phyloP scores from a whole-genome alignment of 371 early-diverging fungal genomes.

The Syncephalastrum racemosum region DNA sequence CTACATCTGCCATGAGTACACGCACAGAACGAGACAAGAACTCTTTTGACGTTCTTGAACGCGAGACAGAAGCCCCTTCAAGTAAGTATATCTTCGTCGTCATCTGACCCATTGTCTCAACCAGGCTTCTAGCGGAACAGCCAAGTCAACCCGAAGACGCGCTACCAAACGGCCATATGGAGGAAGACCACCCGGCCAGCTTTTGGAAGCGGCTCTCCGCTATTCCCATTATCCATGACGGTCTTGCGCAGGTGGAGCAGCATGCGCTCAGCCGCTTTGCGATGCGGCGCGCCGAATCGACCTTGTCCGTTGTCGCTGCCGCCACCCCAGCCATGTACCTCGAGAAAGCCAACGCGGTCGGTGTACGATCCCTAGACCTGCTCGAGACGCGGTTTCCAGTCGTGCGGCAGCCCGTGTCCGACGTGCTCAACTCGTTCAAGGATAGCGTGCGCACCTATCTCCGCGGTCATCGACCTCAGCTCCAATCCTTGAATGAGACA shows the following conservation, averaged over 20 bases:
- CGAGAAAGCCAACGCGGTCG: slow-evolving; percentile 55
- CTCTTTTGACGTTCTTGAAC: no score
- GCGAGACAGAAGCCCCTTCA: no score
- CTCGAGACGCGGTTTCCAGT: slow-evolving; percentile 62
- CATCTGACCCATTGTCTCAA: no score
- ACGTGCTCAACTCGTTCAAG: no score
- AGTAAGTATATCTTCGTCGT: no score
- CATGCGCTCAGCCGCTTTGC: slow-evolving; percentile 61
- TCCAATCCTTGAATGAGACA: slow-evolving; percentile 19
- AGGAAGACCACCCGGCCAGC: slow-evolving; percentile 1
- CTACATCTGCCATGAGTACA: no score
- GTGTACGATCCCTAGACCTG: slow-evolving; percentile 61
- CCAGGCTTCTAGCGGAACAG: neutral
- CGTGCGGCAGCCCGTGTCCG: slow-evolving; percentile 45
- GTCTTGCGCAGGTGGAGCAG: slow-evolving; percentile 47
- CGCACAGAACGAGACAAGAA: no score
- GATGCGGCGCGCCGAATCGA: slow-evolving; percentile 43
- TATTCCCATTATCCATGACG: slow-evolving; percentile 62
- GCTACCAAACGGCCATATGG: neutral
- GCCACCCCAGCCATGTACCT: slow-evolving; percentile 50
- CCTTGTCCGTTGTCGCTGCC: slow-evolving; percentile 42
- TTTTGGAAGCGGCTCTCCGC: slow-evolving; percentile 53
- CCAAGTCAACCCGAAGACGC: neutral
- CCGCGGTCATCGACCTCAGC: slow-evolving; percentile 17
- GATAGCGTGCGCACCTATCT: no score